These are phyloP conservation scores for Neonectria ditissima DNA, from an alignment of 2,329 filamentous ascomycete genomes.

Conservation along the genomic window DNA sequence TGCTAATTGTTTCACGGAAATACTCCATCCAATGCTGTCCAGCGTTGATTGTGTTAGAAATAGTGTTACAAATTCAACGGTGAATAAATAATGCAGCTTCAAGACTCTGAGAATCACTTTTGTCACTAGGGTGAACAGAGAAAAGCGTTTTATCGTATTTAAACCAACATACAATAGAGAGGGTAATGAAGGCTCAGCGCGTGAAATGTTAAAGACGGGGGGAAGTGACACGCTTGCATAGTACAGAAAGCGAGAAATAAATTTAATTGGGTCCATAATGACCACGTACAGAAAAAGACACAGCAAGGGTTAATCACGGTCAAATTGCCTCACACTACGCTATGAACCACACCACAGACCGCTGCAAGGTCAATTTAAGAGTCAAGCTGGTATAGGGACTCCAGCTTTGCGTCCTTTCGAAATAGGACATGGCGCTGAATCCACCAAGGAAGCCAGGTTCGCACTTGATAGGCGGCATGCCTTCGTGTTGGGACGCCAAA, in stretches of 20 bases:
- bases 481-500: constrained; percentile 50
- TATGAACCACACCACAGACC: background rate
- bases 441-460: constrained; percentile 50
- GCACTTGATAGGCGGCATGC: constrained; percentile 51
- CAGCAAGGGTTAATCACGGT: background rate
- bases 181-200: no score
- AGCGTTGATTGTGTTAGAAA: background rate
- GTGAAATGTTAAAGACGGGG: no score
- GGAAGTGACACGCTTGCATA: no score
- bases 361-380: background rate
- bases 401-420: constrained; percentile 41
- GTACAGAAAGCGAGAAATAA: no score
- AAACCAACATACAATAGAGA: no score
- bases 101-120: background rate
- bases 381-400: constrained; percentile 47
- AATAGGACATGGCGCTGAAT: constrained; percentile 47
- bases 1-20: constrained; percentile 6
- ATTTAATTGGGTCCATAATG: no score
- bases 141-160: no score
- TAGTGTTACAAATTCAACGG: background rate
- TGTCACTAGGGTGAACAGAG: background rate
- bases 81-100: background rate
- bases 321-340: background rate
- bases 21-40: background rate
- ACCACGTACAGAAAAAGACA: no score